phyloP scores from a whole-genome alignment of 1,139 yeast genomes.

The Zygoascus meyerae region DNA sequence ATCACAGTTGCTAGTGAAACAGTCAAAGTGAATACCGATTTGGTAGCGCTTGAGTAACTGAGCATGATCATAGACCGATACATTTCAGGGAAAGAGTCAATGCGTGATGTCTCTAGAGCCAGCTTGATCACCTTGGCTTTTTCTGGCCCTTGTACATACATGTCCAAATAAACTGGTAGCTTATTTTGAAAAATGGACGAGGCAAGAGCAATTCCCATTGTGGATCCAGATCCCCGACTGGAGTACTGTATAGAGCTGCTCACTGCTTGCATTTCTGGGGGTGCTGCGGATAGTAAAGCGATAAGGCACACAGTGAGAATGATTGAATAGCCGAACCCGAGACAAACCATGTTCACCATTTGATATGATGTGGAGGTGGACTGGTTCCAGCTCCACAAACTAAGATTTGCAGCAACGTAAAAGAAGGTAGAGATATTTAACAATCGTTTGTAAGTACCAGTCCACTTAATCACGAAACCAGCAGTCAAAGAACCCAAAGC shows the following conservation, averaged over 20 bases:
- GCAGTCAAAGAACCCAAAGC: conserved; percentile 5
- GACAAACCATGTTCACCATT: conserved; percentile 1
- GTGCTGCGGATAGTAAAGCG: conserved; percentile 6
- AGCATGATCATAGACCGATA: conserved; percentile 1
- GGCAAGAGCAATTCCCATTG: conserved; percentile 5
- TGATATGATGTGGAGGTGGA: background rate
- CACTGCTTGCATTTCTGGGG: conserved; percentile 4
- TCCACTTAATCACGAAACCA: conserved; percentile 3
- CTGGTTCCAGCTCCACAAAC: background rate
- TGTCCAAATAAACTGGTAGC: background rate
- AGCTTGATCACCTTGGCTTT: background rate
- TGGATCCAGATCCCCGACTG: conserved; percentile 7
- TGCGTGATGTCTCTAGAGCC: conserved; percentile 5
- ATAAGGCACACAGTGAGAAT: conserved; percentile 4
- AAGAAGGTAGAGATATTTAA: background rate
- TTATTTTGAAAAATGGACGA: conserved; percentile 7
- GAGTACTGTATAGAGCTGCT: conserved; percentile 9
- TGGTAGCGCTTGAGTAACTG: background rate
- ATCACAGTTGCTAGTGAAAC: background rate
- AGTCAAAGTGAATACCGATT: background rate
- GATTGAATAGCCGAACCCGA: conserved; percentile 7
- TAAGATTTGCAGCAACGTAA: background rate
- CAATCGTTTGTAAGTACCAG: conserved; percentile 2
- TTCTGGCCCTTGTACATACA: conserved; percentile 5
- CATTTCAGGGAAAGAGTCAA: background rate